These are phyloP conservation scores for Colletotrichum noveboracense DNA, from an alignment of 2,329 filamentous ascomycete species.

Conservation along the genomic window DNA sequence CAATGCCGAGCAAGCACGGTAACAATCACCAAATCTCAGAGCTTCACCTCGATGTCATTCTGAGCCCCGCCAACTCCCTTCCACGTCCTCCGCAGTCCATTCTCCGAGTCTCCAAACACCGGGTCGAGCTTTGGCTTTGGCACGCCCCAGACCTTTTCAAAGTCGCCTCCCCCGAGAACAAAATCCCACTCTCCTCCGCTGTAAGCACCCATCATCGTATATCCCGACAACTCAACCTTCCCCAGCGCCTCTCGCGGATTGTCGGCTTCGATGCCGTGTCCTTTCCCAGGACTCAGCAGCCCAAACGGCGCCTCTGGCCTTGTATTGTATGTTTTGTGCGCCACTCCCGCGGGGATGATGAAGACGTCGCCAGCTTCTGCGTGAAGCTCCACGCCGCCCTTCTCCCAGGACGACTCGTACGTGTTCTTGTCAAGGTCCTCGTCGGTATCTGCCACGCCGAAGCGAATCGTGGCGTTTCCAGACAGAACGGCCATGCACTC, in stretches of 20 bases:
- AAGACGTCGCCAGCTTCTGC: conserved; percentile 62
- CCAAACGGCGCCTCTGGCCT: conserved; percentile 34
- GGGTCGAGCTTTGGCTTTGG: conserved; percentile 51
- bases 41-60: background rate
- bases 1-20: background rate
- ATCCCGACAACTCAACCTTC: conserved; percentile 36
- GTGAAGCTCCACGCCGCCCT: conserved; percentile 52
- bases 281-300: conserved; percentile 49
- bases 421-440: conserved; percentile 43
- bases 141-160: conserved; percentile 49
- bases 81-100: conserved; percentile 35
- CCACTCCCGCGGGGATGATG: conserved; percentile 59
- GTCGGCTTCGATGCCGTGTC: conserved; percentile 34
- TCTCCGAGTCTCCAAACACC: conserved; percentile 41
- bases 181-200: conserved; percentile 55
- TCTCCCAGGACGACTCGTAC: conserved; percentile 43
- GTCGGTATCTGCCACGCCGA: conserved; percentile 56
- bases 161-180: conserved; percentile 45
- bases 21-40: background rate
- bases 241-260: conserved; percentile 39
- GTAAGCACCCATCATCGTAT: conserved; percentile 56
- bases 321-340: conserved; percentile 58
- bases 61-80: conserved; percentile 35
- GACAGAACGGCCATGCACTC: conserved; percentile 64
- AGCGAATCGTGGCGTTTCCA: conserved; percentile 57